Base-by-base conservation (phyloP, 306 rosid species). In the Luffa acutangula region DNA sequence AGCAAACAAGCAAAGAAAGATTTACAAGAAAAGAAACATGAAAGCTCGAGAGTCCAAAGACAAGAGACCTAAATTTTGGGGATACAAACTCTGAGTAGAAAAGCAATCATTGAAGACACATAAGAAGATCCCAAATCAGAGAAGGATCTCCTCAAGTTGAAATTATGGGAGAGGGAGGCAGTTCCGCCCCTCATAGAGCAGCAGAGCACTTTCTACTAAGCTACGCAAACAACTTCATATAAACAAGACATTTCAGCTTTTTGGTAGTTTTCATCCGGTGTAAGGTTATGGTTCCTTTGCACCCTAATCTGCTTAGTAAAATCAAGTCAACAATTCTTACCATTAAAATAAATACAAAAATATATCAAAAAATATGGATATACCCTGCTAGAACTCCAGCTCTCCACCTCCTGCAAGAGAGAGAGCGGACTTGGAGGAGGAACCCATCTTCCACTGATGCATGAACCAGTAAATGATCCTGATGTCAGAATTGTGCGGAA, bases 371-470 rank as follows among this genome's bases (percentile, higher is more conserved):
- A 79, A 82, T 52, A 76, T 57, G 77, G 15, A 73, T 88, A 80
- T 87, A 92, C 98, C 91, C 92, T 85, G 79, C 87, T 80, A 83
- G 98, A 91, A 90, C 86, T 79, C 89, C 83, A 87, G 92, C 93
- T 92, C 58, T 92, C 98, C 83, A 80, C 97, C 82, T 95, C 98
- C 75, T 86, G 90, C 93, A 91, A 82, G 82, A 81, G 89, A 80
- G 98, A 83, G 69, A 81, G 85, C 65, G 95, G 89, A 92, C 88
- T 89, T 85, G 85, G 83, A 83, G 93, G 87, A 54, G 83, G 86
- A 88, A 91, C 62, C 95, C 95, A 91, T 86, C 92, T 94, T 81
- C 96, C 98, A 86, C 98, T 95, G 97, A 95, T 91, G 93, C 89
- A 92, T 87, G 89, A 92, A 92, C 86, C 92, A 95, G 89, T 81